Evolutionary conservation across 176 grass and related monocot genomes (phyloP).

Genomic region (Ampelocalamus luodianensis): DNA sequence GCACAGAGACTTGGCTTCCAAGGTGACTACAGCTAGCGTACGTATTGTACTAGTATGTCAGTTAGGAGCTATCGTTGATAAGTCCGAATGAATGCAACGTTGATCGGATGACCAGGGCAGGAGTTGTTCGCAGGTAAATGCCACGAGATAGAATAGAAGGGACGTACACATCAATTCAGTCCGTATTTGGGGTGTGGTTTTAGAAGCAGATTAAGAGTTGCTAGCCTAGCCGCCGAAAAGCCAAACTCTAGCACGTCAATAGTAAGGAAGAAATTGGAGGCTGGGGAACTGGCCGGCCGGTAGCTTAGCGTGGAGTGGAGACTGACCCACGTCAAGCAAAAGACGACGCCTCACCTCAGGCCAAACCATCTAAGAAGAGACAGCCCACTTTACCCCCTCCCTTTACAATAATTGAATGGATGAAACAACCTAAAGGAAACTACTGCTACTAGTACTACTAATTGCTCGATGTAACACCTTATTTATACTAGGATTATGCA

Average conservation of each 20-base stretch:
- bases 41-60: rapidly evolving
- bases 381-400: not conserved
- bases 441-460: not conserved
- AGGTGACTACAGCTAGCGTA: not conserved
- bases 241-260: not conserved
- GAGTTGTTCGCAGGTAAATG: not conserved
- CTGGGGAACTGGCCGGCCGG: not conserved
- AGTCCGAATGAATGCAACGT: not conserved
- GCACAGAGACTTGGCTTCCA: constrained; percentile 24
- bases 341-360: not conserved
- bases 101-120: not conserved
- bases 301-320: constrained; percentile 54
- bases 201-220: not conserved
- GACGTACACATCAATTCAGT: not conserved
- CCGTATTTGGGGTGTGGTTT: not conserved
- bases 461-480: constrained; percentile 9
- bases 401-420: not conserved
- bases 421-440: not conserved
- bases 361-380: constrained; percentile 35
- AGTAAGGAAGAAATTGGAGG: not conserved
- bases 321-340: constrained; percentile 32
- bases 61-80: not conserved
- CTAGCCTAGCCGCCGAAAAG: no score
- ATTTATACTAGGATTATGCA: not conserved
- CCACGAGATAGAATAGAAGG: not conserved